Conservation (phyloP, 1,284 basidiomycete species). For the Leccinum subrobustum region DNA sequence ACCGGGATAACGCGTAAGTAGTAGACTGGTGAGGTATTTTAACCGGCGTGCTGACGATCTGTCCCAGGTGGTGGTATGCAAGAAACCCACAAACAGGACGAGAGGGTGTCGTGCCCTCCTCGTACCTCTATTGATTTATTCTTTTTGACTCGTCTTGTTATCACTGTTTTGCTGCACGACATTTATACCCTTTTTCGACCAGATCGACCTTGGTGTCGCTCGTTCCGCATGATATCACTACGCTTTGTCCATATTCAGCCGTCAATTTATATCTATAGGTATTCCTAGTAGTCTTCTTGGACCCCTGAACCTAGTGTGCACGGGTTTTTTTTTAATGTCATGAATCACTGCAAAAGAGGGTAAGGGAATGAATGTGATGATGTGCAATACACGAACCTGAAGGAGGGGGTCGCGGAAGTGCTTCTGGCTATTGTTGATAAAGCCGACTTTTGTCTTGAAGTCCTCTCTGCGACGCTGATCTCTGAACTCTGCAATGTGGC, state of each 20-base stretch:
- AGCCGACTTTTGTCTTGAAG: constrained; percentile 82
- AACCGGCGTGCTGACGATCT: constrained; percentile 2
- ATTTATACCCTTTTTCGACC: constrained; percentile 36
- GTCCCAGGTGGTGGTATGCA: constrained; percentile 86
- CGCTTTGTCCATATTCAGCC: constrained; percentile 16
- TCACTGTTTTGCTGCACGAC: constrained; percentile 28
- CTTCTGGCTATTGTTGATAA: constrained; percentile 86
- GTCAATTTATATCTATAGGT: constrained; percentile 19
- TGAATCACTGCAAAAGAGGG: constrained; percentile 16
- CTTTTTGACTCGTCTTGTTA: constrained; percentile 25
- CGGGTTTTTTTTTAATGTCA: constrained; percentile 9
- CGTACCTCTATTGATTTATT: constrained; percentile 73
- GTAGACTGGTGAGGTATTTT: constrained; percentile 2
- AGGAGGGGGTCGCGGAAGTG: constrained; percentile 67
- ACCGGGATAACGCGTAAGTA: constrained; percentile 75
- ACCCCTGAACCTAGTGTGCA: constrained; percentile 4
- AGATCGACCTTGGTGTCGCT: constrained; percentile 37
- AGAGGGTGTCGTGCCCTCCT: constrained; percentile 87
- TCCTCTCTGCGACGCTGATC: constrained; percentile 80
- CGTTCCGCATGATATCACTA: constrained; percentile 25
- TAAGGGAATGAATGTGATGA: constrained; percentile 3
- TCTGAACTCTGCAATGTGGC: constrained; percentile 83
- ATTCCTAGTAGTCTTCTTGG: constrained; percentile 17
- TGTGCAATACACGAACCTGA: constrained; percentile 35
- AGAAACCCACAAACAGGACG: constrained; percentile 73